These are phyloP conservation scores for Knoxdaviesia capensis DNA, from an alignment of 2,329 filamentous ascomycete genomes.

Conservation along the genomic window DNA sequence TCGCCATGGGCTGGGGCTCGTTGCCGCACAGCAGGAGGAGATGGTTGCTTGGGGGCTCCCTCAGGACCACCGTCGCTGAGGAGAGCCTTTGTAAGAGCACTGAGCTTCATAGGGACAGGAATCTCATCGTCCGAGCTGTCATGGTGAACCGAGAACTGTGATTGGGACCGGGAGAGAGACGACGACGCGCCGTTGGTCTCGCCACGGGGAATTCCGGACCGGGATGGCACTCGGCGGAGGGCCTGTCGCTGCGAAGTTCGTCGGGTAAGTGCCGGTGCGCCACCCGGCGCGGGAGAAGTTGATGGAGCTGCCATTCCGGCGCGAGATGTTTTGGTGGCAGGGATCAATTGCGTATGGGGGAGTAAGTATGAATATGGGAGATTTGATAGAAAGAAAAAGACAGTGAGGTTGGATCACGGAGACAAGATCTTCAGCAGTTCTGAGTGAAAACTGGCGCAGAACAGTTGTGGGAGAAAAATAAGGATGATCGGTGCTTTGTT, in stretches of 20 bases:
- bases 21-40: conserved; percentile 21
- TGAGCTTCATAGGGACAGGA: conserved; percentile 79
- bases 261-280: conserved; percentile 22
- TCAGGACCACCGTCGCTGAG: conserved; percentile 42
- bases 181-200: conserved; percentile 21
- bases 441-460: too few species aligned
- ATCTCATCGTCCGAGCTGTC: conserved; percentile 94
- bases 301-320: conserved; percentile 24
- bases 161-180: conserved; percentile 9
- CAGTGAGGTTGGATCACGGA: too few species aligned
- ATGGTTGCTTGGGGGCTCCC: conserved; percentile 19
- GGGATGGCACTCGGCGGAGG: conserved; percentile 26
- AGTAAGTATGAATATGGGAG: too few species aligned
- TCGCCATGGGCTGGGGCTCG: conserved; percentile 17
- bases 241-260: conserved; percentile 36
- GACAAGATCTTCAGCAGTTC: too few species aligned
- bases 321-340: not conserved
- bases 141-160: conserved; percentile 20
- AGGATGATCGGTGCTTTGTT: too few species aligned
- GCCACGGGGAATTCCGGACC: conserved; percentile 21
- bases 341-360: too few species aligned
- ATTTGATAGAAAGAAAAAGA: too few species aligned
- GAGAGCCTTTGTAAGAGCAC: conserved; percentile 74
- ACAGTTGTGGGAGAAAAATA: too few species aligned
- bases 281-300: conserved; percentile 32